Base-by-base conservation (phyloP, 2,329 filamentous ascomycete species). In the Fusarium illudens region DNA sequence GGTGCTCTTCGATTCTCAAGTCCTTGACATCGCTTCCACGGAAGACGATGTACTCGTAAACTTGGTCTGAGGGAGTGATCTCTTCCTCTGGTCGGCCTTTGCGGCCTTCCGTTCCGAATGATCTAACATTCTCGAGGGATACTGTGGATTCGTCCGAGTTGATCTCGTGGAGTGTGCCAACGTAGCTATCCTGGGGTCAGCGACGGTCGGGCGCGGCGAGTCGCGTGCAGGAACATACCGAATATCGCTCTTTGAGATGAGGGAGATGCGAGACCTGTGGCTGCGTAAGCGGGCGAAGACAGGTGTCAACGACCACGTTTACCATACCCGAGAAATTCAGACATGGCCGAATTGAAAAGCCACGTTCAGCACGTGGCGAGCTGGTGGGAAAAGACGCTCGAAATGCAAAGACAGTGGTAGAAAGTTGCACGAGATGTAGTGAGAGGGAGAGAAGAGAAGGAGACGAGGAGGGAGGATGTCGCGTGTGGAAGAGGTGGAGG, bases 21-120 rank as follows among this genome's bases (percentile, higher is more conserved):
- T 99, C 96, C 82, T 99, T 99, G 77, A 99, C 96, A 84, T 99
- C 96, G 79, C 93, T 97, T 73, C 96, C 96, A 64, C 95, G 91
- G 81, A 99, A 99, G 70, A 99, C 94, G 76, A 99, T 98, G 83
- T 97, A 98, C 79, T 98, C 96, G 84, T 97, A 99, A 76, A 97
- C 87, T 78, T 92, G 92, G 65, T 96, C 90, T 32, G 93, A 95
- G 4, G 93, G 87, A 34, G 91, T 83, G 61, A 97, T 92, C 81
- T 97, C 94, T 68, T 96, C 92, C 17, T 90, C 87, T 17, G 91
- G 90, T 72, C 90, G 89, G 71, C 86, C 88, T 76, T 90, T 91
- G 70, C 96, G 92, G 59, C 94, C 94, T 83, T 99, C 96, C 29
- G 96, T 97, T 73, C 96, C 96, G 77, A 91, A 96, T 4, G 95